Evolutionary conservation across 108 stramenopile species (phyloP), one percentile per base, ranked within the genome.

Genomic region (Nitzschia palea): DNA sequence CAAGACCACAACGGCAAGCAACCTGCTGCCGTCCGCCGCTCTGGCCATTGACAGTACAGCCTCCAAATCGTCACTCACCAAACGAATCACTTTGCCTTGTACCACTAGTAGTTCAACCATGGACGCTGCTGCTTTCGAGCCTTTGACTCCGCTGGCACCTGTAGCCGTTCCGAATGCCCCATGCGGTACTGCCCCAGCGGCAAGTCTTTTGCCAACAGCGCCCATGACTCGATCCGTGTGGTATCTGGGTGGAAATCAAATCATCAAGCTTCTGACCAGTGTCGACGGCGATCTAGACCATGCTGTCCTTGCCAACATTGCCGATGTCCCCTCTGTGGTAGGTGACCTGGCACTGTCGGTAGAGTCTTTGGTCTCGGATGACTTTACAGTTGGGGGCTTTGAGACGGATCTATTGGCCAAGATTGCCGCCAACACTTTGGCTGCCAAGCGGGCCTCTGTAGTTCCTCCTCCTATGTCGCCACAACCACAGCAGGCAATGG

Each of bases 331-430:
- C 5, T 17, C 45, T n/a, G 71, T 58, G 5, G 32, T 73, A 33
- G 71, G 63, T 15, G 71, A 73, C 54, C 42, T 73, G n/a, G 71
- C 71, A 4, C 34, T 73, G 15, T 73, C 71, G 17, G 71, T 73
- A 14, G 71, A 73, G 40, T 73, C 55, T 22, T 36, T 73, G 28
- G 71, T 73, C 47, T 73, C 71, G 8, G 61, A 65, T 57, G 71
- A 73, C 22, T 17, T 35, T 32, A 73, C 63, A 3, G 54, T 73
- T 15, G 71, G 71, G 29, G 71, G 56, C 18, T 73, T 73, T 58
- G 71, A 73, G 30, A 65, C 28, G 22, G 64, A 55, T 37, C 30
- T 73, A 4, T 37, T 73, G 17, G 71, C 62, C 32, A 55, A 65
- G 35, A 73, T 73, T 28, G 34, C 71, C 2, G 33, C 56, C 51